These are phyloP conservation scores for Elongisporangium undulatum DNA, from an alignment of 352 stramenopile genomes.

Conservation along the genomic window DNA sequence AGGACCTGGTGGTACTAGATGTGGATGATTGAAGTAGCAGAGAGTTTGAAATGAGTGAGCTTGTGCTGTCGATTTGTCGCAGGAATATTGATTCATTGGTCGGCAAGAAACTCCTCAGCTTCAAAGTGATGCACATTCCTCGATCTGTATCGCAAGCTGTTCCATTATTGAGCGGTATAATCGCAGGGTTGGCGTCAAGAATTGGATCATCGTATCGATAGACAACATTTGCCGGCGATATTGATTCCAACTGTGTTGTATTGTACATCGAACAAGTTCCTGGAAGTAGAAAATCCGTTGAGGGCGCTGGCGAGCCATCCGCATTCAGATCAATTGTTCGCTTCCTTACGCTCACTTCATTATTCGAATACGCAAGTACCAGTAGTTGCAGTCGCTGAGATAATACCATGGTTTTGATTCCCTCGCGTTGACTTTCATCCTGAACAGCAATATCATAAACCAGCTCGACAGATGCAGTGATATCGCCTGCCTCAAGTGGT, in stretches of 20 bases:
- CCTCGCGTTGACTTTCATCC: neutral
- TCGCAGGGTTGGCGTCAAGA: neutral
- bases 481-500: neutral
- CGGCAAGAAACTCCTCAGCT: neutral
- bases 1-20: neutral
- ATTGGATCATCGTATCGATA: neutral
- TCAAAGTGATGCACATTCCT: neutral
- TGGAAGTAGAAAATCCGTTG: neutral
- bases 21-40: neutral
- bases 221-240: neutral
- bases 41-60: neutral
- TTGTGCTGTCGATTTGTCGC: neutral
- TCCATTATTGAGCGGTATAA: neutral
- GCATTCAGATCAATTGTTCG: neutral
- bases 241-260: neutral
- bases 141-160: neutral
- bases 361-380: neutral
- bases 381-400: neutral
- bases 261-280: neutral
- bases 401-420: neutral
- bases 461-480: neutral
- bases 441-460: neutral
- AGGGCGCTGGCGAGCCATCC: neutral
- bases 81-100: neutral
- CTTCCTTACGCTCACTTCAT: neutral